Evolutionary conservation across 2,329 filamentous ascomycete species (phyloP), one percentile per base, ranked within the genome.

Genomic region (Clarireedia sp.): DNA sequence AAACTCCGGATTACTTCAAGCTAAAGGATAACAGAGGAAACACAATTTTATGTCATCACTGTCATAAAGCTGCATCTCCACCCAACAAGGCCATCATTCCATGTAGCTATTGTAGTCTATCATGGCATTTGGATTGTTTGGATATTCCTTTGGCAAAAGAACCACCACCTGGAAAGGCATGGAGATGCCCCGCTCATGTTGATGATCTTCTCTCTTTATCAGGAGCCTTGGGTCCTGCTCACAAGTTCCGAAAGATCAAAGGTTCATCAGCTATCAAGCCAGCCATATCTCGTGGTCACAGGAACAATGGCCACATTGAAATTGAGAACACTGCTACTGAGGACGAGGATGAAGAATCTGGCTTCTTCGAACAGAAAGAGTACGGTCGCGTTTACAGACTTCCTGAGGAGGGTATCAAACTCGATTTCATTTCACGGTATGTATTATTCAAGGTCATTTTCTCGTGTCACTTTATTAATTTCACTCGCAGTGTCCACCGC

Each of bases 71-170:
- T 26, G 81, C 85, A 46, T 74, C 80, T 53, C 73, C 74, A 60
- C 78, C 78, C 63, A 59, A 66, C 59, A 82, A 87, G 24, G 81
- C 86, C 62, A 90, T 97, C 64, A 86, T 96, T 62, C 83, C 87
- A 46, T 99, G 92, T 74, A 90, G 90, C 70, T 82, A 80, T 65
- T 99, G 92, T 71, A 77, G 81, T 12, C 78, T 89, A 36, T 80
- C 85, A 67, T 99, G 91, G 87, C 94, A 99, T 73, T 76, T 96
- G 51, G 92, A 97, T 71, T 99, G 94, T 71, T 75, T 95, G 16
- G 85, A 95, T 67, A 89, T 90, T 26, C 91, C 92, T 36, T 74
- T 91, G 66, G 83, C 90, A 36, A 83, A 87, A 54, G 87, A 90
- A 40, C 91, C 91, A 10, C 79, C 83, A 50, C 77, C 86, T 51